Conservation (phyloP, 2,329 filamentous ascomycete genomes). For the Allantophomopsis lycopodina region DNA sequence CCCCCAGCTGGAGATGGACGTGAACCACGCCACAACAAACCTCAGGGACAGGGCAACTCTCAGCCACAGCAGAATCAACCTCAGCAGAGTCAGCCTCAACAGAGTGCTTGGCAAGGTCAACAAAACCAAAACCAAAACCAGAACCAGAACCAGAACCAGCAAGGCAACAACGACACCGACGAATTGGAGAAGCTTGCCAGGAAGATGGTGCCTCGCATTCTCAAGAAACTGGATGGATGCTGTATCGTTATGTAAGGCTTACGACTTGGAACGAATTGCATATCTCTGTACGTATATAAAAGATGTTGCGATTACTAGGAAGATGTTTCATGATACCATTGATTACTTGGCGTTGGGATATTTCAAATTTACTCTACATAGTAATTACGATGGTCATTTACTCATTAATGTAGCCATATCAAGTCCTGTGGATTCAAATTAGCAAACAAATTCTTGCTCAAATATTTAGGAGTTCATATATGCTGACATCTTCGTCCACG, state of each 20-base stretch:
- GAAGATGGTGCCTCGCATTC: slow-evolving; percentile 16
- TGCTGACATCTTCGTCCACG: slow-evolving; percentile 11
- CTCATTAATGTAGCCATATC: too few species aligned
- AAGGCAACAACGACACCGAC: slow-evolving; percentile 14
- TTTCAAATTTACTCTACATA: background rate
- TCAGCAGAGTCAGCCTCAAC: slow-evolving; percentile 27
- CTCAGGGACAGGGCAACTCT: slow-evolving; percentile 17
- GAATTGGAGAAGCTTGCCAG: slow-evolving; percentile 17
- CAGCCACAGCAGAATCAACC: slow-evolving; percentile 24
- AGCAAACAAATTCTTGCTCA: too few species aligned
- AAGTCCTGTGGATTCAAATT: too few species aligned
- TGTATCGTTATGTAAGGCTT: slow-evolving; percentile 16
- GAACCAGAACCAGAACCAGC: slow-evolving; percentile 26
- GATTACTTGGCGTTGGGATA: background rate
- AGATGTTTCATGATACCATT: background rate
- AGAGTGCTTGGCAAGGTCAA: slow-evolving; percentile 29
- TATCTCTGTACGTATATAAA: too few species aligned
- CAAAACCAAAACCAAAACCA: slow-evolving; percentile 25
- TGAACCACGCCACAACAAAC: slow-evolving; percentile 19
- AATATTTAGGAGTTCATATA: background rate
- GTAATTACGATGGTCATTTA: background rate
- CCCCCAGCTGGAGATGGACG: slow-evolving; percentile 25
- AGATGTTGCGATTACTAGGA: too few species aligned
- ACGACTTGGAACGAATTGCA: too few species aligned
- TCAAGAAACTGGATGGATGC: slow-evolving; percentile 17